A percentile compares a stretch with the other conserved stretches of the same genome.
Conservation (phyloP, 352 stramenopile genomes). For the Pythium monospermum region DNA sequence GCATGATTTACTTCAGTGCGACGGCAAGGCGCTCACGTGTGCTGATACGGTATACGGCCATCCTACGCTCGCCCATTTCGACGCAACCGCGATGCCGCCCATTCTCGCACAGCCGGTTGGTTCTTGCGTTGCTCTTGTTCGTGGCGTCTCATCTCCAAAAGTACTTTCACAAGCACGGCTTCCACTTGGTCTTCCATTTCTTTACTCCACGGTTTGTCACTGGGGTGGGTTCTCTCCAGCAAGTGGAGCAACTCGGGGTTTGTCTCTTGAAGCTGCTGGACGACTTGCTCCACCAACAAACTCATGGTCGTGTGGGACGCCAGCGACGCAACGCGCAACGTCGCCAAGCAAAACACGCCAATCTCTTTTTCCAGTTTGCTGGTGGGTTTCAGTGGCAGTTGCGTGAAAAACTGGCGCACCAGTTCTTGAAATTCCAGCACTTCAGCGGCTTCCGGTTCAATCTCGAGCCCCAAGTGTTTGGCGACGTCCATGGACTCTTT, state of each 20-base stretch:
- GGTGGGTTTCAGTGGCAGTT: slow-evolving; percentile 28
- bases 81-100: slow-evolving; percentile 15
- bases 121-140: slow-evolving; percentile 28
- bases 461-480: slow-evolving; percentile 63
- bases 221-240: slow-evolving; percentile 40
- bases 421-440: slow-evolving; percentile 64
- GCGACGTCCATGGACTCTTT: slow-evolving; percentile 60
- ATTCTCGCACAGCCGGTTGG: slow-evolving; percentile 11
- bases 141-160: slow-evolving; percentile 31
- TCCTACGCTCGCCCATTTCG: no score
- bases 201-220: slow-evolving; percentile 46
- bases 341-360: slow-evolving; percentile 57
- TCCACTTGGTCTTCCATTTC: slow-evolving; percentile 47
- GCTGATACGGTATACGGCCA: no score
- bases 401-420: slow-evolving; percentile 71
- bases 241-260: slow-evolving; percentile 50
- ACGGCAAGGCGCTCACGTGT: no score
- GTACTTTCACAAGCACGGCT: slow-evolving; percentile 23
- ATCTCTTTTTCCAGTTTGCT: slow-evolving; percentile 39
- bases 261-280: slow-evolving; percentile 26
- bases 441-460: slow-evolving; percentile 66
- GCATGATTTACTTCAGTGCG: no score
- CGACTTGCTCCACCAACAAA: slow-evolving; percentile 39
- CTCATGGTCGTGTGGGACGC: slow-evolving; percentile 38
- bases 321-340: slow-evolving; percentile 36